Conservation (phyloP, 2,329 filamentous ascomycete species). For the Didymella exigua region DNA sequence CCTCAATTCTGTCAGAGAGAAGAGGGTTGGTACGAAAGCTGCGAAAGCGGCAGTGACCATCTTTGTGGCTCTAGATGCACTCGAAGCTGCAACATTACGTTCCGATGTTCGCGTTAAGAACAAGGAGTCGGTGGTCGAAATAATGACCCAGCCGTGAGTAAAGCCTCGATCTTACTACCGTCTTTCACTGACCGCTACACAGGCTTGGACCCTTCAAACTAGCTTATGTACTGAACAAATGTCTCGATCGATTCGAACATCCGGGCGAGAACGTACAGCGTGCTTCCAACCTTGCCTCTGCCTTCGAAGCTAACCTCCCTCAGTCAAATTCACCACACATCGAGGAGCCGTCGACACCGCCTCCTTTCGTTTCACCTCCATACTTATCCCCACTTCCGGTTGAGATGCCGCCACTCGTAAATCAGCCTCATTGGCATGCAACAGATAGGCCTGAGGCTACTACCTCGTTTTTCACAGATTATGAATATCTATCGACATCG, state of each 20-base stretch:
- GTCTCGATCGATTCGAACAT: constrained; percentile 35
- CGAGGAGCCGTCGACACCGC: neutral
- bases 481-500: neutral
- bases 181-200: neutral
- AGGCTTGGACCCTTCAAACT: constrained; percentile 45
- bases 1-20: constrained; percentile 31
- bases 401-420: constrained; percentile 2
- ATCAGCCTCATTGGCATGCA: constrained; percentile 1
- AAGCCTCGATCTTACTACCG: neutral
- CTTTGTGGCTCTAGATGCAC: constrained; percentile 41
- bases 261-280: constrained; percentile 27
- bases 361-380: neutral
- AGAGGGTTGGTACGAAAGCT: constrained; percentile 13
- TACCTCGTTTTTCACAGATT: neutral
- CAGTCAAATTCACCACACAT: neutral
- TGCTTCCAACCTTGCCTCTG: neutral
- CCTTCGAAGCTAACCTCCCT: neutral
- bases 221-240: constrained; percentile 36
- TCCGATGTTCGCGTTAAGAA: constrained; percentile 38
- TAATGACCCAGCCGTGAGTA: constrained; percentile 44
- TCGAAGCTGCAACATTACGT: constrained; percentile 43
- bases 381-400: neutral
- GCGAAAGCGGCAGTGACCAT: constrained; percentile 34
- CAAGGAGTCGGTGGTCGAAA: constrained; percentile 41
- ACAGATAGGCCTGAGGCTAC: neutral